phyloP scores from a whole-genome alignment of 2,329 filamentous ascomycete genomes.

The Neurospora sp. region DNA sequence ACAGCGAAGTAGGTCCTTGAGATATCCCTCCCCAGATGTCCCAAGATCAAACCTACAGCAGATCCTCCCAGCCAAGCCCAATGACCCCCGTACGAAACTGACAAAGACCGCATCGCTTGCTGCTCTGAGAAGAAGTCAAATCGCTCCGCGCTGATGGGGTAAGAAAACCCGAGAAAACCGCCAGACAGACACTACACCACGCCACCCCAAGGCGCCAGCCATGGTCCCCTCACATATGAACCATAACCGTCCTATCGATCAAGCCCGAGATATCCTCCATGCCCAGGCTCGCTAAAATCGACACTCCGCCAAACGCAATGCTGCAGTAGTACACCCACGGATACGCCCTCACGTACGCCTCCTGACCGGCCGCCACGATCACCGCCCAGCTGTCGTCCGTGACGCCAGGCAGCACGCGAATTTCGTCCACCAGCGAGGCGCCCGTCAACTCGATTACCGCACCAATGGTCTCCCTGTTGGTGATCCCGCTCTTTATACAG shows the following conservation, averaged over 20 bases:
- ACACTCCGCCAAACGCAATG: slow-evolving; percentile 49
- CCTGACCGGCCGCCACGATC: slow-evolving; percentile 44
- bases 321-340: slow-evolving; percentile 52
- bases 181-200: neutral
- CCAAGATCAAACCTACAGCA: neutral
- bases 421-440: slow-evolving; percentile 37
- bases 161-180: neutral
- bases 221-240: slow-evolving; percentile 22
- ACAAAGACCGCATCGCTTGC: neutral
- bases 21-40: neutral
- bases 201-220: neutral
- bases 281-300: slow-evolving; percentile 47
- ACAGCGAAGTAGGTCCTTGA: neutral
- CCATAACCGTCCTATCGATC: slow-evolving; percentile 48
- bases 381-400: slow-evolving; percentile 38
- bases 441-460: slow-evolving; percentile 43
- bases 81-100: neutral
- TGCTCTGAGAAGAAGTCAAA: neutral
- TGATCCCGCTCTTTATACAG: slow-evolving; percentile 41
- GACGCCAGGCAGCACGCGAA: slow-evolving; percentile 43
- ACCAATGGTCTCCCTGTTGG: slow-evolving; percentile 32
- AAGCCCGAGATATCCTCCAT: slow-evolving; percentile 48
- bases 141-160: neutral
- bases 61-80: neutral
- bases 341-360: slow-evolving; percentile 48